Percentiles rank a stretch among this genome's conserved stretches.
Evolutionary conservation across 1,284 basidiomycete genomes (phyloP).

Genomic region (Trichosporon asahii): DNA sequence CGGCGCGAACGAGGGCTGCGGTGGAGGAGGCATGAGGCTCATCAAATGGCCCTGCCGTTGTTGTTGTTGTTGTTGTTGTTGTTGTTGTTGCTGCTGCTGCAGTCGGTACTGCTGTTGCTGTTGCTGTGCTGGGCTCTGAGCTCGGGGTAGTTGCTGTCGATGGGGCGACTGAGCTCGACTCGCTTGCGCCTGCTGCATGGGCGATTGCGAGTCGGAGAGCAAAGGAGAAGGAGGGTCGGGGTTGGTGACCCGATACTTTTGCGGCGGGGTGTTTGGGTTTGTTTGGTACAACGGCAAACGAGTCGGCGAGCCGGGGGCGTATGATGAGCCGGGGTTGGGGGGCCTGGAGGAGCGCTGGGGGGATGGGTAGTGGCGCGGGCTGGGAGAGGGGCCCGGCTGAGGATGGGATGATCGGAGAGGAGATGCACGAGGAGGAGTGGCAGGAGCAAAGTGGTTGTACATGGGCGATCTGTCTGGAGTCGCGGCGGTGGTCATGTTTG

Average conservation of each 20-base stretch:
- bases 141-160: background rate
- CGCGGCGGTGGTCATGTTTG: too few species aligned
- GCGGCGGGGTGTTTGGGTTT: slow-evolving; percentile 4
- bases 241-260: background rate
- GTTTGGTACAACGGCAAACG: slow-evolving; percentile 2
- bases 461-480: background rate
- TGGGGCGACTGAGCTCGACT: background rate
- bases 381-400: background rate
- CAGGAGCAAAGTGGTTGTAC: slow-evolving; percentile 2
- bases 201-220: background rate
- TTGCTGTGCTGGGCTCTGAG: background rate
- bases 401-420: background rate
- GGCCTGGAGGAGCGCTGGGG: background rate
- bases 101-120: background rate
- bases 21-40: background rate
- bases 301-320: background rate
- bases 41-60: background rate
- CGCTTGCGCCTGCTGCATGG: slow-evolving; percentile 1
- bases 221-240: background rate
- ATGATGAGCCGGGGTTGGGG: background rate
- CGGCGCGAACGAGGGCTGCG: background rate
- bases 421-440: background rate
- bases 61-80: background rate
- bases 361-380: background rate
- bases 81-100: background rate